Conservation (phyloP, 1,284 basidiomycete species). For the Papiliotrema flavescens region DNA sequence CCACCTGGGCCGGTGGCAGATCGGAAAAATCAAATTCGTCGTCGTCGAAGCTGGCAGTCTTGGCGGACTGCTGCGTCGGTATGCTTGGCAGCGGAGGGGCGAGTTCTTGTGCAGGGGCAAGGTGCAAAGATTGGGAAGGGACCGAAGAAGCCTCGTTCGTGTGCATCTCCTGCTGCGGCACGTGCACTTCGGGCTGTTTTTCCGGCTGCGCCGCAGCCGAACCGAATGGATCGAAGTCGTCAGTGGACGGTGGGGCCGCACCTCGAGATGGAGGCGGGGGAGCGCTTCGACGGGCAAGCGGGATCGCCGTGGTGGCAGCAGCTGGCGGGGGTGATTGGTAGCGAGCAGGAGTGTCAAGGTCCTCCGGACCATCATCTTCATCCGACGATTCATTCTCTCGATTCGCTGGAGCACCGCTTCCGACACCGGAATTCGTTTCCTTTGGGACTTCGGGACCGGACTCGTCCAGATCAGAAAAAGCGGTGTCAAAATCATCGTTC, state of each 20-base stretch:
- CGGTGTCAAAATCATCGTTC: conserved; percentile 23
- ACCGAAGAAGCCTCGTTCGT: too few relatives aligned
- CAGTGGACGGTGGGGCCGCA: too few relatives aligned
- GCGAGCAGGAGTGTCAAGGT: conserved; percentile 38
- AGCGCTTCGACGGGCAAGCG: conserved; percentile 37
- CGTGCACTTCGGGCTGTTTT: too few relatives aligned
- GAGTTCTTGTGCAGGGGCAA: too few relatives aligned
- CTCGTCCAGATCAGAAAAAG: conserved; percentile 66
- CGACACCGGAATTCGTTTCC: neutral
- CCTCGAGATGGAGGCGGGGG: conserved; percentile 34
- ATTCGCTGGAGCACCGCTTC: neutral
- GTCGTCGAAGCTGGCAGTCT: conserved; percentile 62
- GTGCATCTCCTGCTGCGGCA: too few relatives aligned
- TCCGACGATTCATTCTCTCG: conserved; percentile 30
- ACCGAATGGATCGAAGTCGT: conserved; percentile 31
- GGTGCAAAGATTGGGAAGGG: too few relatives aligned
- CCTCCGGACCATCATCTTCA: conserved; percentile 49
- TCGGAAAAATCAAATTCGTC: conserved; percentile 79
- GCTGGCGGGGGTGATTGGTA: neutral
- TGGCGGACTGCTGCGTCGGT: neutral
- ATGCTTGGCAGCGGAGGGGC: neutral
- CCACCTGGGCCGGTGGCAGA: conserved; percentile 50
- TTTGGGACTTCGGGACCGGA: neutral
- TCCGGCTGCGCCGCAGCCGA: too few relatives aligned
- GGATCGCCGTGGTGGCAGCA: too few relatives aligned